Base-by-base conservation (phyloP, 1,284 basidiomycete species). In the Cryptococcus wingfieldii region DNA sequence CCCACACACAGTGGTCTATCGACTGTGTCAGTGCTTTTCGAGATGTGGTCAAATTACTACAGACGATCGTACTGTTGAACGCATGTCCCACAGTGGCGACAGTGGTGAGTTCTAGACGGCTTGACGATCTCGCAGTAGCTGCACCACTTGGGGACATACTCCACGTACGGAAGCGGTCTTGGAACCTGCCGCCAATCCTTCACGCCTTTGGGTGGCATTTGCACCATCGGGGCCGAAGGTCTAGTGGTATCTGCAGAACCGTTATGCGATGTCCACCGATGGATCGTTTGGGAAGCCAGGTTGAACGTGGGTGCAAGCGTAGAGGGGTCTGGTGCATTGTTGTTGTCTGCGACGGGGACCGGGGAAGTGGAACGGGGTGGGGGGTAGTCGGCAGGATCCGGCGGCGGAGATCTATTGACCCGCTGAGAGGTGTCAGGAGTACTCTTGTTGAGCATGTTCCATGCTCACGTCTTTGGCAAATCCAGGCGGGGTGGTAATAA, bases 401-500 rank as follows among this genome's bases (percentile, higher is more conserved):
- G 76, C 7, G 66, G 54, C 9, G 70, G 61, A 1, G 66, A 64
- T 53, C 69, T 72, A 31, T 70, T 59, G 1, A 76, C 70, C 54
- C 71, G 56, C 78, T 79, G 53, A 1, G 45, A 18, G 50, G 38
- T 46, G 44, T 60, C 39, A 51, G 31, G 31, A 6, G 31, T 34
- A 10, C 31, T 10, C 1, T 34, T 10, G 31, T 10, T 1, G 31
- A 8, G 10, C 31, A 34, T 8, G 4, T 13, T 4, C 25, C 27
- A n/a, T 19, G 38, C 83, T 65, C 65, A 88, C 87, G 59, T 88
- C 80, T 71, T 69, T 76, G 2, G 87, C 88, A 64, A 80, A 84
- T 2, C 88, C 88, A 19, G 88, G 87, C 6, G 84, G 73, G 2
- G 83, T 87, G 2, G 83, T 55, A 18, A 86, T 73, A 31, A 86